These are phyloP conservation scores for Vigna hirtella DNA, from an alignment of 306 rosid genomes.

Conservation along the genomic window DNA sequence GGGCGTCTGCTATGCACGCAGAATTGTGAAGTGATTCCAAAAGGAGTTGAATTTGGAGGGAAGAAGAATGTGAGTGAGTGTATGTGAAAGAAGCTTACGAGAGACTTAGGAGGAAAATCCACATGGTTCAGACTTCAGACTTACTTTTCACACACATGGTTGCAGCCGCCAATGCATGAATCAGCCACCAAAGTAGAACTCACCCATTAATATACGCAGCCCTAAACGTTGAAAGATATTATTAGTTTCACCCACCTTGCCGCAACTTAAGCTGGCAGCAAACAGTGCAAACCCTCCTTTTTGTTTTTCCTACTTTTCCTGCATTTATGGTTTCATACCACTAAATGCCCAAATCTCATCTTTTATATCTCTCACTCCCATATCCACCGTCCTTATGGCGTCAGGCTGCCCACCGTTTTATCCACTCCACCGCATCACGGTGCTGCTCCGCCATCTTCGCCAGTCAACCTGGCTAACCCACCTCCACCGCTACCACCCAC, in stretches of 20 bases:
- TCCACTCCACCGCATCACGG: conserved; percentile 45
- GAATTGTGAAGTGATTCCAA: no score
- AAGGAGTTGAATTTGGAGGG: no score
- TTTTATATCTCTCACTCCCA: not conserved
- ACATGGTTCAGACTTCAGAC: not conserved
- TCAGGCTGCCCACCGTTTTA: conserved; percentile 20
- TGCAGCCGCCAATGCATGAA: conserved; percentile 14
- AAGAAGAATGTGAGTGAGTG: no score
- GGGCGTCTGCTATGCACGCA: no score
- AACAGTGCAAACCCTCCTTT: conserved; percentile 8
- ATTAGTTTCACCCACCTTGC: conserved; percentile 31
- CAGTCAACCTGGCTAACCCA: conserved; percentile 34
- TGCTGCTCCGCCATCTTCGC: conserved; percentile 44
- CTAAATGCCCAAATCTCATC: not conserved
- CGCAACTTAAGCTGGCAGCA: not conserved
- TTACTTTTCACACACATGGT: not conserved
- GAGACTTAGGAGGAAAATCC: not conserved
- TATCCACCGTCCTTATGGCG: not conserved
- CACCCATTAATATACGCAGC: conserved; percentile 20
- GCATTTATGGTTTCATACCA: conserved; percentile 4
- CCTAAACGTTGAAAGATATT: not conserved
- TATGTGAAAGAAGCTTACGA: not conserved
- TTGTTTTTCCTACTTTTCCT: not conserved
- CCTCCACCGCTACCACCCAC: conserved; percentile 41
- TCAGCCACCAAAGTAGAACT: conserved; percentile 37